phyloP scores from a whole-genome alignment of 306 rosid species.

The Oxytropis ochrocephala region DNA sequence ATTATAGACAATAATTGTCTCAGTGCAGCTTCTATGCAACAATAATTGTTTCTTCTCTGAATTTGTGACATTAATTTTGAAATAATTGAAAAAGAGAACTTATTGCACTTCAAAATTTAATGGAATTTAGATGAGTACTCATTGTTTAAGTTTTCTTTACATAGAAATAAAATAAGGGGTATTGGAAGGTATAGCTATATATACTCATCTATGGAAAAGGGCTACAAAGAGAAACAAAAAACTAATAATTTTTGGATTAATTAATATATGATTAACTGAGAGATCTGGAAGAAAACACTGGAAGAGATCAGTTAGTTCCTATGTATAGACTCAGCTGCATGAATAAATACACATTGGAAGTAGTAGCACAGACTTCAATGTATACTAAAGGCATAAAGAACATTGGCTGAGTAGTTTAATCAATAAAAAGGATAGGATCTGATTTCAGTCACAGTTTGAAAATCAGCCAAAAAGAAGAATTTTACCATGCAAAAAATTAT shows the following conservation, averaged over 20 bases:
- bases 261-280: conserved; percentile 9
- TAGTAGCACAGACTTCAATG: conserved; percentile 68
- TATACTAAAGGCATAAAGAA: conserved; percentile 69
- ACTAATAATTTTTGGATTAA: neutral
- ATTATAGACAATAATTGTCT: neutral
- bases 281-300: conserved; percentile 38
- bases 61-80: neutral
- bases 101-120: neutral
- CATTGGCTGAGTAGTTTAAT: conserved; percentile 79
- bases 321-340: neutral
- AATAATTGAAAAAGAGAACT: neutral
- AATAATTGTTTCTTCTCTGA: neutral
- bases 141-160: neutral
- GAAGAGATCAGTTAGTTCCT: conserved; percentile 30
- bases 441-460: conserved; percentile 46
- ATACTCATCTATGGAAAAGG: neutral
- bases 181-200: neutral
- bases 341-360: conserved; percentile 23
- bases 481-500: conserved; percentile 36
- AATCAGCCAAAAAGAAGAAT: conserved; percentile 25
- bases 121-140: neutral
- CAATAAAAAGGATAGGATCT: conserved; percentile 44
- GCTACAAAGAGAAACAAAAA: conserved; percentile 14
- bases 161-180: neutral
- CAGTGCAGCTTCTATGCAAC: neutral